phyloP scores from a whole-genome alignment of 169 alveolate genomes.

The Sarcocystis neurona region DNA sequence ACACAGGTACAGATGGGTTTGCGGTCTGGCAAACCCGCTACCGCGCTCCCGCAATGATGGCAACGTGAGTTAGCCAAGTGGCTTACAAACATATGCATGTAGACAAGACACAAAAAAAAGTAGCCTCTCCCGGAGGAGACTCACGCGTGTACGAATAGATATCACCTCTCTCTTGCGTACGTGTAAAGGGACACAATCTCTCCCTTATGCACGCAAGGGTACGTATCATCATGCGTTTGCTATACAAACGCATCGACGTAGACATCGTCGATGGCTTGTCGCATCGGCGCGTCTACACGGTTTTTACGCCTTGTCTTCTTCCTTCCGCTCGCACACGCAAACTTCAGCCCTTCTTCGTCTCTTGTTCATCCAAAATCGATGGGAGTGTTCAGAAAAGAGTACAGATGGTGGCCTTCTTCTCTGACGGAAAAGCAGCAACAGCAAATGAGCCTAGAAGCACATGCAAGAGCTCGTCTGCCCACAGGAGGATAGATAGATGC shows the following conservation, averaged over 20 bases:
- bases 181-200: not conserved
- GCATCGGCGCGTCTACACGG: not conserved
- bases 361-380: not conserved
- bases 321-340: not conserved
- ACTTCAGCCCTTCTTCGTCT: not conserved
- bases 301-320: not conserved
- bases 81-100: not conserved
- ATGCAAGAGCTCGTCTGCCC: too few relatives aligned
- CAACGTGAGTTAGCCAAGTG: not conserved
- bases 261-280: not conserved
- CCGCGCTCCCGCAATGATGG: not conserved
- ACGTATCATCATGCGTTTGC: not conserved
- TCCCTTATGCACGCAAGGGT: too few relatives aligned
- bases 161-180: not conserved
- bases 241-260: not conserved
- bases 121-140: not conserved
- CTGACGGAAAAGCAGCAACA: not conserved
- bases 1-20: too few relatives aligned
- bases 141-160: not conserved
- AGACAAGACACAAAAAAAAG: not conserved
- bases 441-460: not conserved
- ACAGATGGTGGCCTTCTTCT: slow-evolving; percentile 36
- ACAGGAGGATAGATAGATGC: too few relatives aligned
- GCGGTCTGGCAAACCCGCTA: too few relatives aligned
- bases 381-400: slow-evolving; percentile 28